A percentile compares a stretch with the other conserved stretches of the same genome.
These are phyloP conservation scores for Chrysosporium queenslandicum DNA, from an alignment of 2,329 filamentous ascomycete species.

Conservation along the genomic window DNA sequence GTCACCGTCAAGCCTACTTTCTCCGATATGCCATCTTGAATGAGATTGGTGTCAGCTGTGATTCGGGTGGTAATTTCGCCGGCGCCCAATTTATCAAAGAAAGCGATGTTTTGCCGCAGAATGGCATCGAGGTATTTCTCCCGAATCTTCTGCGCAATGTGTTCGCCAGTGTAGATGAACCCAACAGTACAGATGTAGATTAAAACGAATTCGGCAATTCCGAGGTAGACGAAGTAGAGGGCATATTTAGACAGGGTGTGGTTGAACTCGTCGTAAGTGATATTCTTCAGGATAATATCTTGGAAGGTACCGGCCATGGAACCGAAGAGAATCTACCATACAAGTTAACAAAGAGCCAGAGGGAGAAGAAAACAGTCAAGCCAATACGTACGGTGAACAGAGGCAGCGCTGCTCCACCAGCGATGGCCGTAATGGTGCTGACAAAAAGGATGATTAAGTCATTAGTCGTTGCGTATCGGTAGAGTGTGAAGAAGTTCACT, in stretches of 20 bases:
- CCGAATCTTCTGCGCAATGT: constrained; percentile 67
- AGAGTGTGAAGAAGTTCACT: constrained; percentile 55
- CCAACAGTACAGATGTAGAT: constrained; percentile 73
- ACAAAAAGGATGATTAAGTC: constrained; percentile 56
- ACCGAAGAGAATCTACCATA: constrained; percentile 54
- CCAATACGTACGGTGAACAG: constrained; percentile 56
- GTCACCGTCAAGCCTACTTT: constrained; percentile 71
- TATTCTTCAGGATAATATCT: constrained; percentile 45
- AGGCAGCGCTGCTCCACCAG: constrained; percentile 63
- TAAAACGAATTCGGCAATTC: constrained; percentile 66
- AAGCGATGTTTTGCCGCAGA: constrained; percentile 79
- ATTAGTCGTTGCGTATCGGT: constrained; percentile 57
- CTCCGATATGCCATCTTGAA: constrained; percentile 88
- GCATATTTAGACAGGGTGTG: constrained; percentile 53
- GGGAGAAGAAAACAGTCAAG: neutral
- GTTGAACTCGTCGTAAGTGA: constrained; percentile 49
- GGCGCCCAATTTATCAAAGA: constrained; percentile 84
- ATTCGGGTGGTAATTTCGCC: constrained; percentile 92
- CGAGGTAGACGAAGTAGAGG: constrained; percentile 78
- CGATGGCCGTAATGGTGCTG: constrained; percentile 55
- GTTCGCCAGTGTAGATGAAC: constrained; percentile 80
- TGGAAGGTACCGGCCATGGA: constrained; percentile 64
- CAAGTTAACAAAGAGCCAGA: neutral
- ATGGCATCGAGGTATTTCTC: constrained; percentile 76
- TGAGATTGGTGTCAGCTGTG: constrained; percentile 83